phyloP scores from a whole-genome alignment of 1,139 yeast genomes.

The Scheffersomyces quercinus region DNA sequence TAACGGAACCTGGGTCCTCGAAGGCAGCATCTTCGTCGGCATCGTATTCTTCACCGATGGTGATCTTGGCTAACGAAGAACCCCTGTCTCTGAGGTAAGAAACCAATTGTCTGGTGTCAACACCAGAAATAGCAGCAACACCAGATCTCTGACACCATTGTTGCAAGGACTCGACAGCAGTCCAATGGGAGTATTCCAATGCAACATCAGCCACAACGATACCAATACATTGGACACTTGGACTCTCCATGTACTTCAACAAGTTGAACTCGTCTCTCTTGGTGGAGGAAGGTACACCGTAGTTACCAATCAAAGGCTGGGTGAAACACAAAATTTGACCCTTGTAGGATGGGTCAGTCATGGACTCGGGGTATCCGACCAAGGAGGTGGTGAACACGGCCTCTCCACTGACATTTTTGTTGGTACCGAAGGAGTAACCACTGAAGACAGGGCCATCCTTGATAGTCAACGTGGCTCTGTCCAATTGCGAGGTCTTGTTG shows the following conservation, averaged over 20 bases:
- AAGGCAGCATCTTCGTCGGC: constrained; percentile 92
- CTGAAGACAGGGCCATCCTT: constrained; percentile 92
- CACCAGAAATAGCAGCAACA: constrained; percentile 95
- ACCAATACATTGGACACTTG: constrained; percentile 90
- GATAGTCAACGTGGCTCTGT: constrained; percentile 87
- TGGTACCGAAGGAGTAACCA: constrained; percentile 94
- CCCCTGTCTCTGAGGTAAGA: constrained; percentile 93
- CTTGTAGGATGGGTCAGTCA: constrained; percentile 96
- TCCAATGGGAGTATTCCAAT: constrained; percentile 95
- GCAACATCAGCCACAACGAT: constrained; percentile 96
- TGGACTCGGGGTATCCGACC: constrained; percentile 97
- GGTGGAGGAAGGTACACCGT: constrained; percentile 90
- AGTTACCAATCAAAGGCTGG: constrained; percentile 95
- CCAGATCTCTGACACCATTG: constrained; percentile 97
- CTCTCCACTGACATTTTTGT: constrained; percentile 89
- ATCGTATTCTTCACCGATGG: constrained; percentile 87
- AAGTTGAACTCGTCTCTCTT: constrained; percentile 81
- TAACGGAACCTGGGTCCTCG: constrained; percentile 87
- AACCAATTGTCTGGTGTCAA: constrained; percentile 93
- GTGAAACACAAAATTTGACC: constrained; percentile 97
- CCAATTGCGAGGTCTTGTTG: constrained; percentile 48
- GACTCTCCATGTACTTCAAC: constrained; percentile 88
- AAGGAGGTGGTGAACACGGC: constrained; percentile 96
- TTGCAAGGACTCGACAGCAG: constrained; percentile 92
- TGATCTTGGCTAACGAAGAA: constrained; percentile 85